Conservation (phyloP, 805 yeast genomes). For the Cyberlindnera xishuangbannaensis region DNA sequence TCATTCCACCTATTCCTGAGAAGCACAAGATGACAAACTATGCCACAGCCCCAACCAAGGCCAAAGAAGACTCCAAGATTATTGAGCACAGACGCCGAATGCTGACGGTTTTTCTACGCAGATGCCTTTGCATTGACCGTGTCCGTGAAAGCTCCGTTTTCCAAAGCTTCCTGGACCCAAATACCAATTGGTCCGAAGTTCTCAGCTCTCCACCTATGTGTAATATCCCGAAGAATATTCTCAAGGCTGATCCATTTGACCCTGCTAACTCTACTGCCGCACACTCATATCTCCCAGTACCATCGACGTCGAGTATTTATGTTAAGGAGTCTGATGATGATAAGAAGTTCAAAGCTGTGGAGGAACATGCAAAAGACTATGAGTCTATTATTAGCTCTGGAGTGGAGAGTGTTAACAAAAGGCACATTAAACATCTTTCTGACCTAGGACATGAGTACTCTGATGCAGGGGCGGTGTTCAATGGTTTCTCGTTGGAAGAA, state of each 20-base stretch:
- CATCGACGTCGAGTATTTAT: slow-evolving; percentile 33
- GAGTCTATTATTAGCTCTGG: slow-evolving; percentile 38
- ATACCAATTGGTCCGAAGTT: slow-evolving; percentile 85
- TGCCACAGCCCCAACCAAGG: slow-evolving; percentile 37
- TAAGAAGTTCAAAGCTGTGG: slow-evolving; percentile 35
- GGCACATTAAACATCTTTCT: slow-evolving; percentile 42
- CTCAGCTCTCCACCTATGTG: slow-evolving; percentile 49
- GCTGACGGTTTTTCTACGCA: slow-evolving; percentile 72
- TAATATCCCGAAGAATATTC: slow-evolving; percentile 44
- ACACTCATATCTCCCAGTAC: slow-evolving; percentile 59
- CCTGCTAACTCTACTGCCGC: slow-evolving; percentile 52
- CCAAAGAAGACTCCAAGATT: slow-evolving; percentile 36
- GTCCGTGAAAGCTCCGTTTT: slow-evolving; percentile 61
- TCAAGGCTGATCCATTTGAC: slow-evolving; percentile 56
- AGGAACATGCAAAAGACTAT: slow-evolving; percentile 39
- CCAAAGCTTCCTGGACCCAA: slow-evolving; percentile 80
- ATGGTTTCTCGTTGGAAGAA: slow-evolving; percentile 51
- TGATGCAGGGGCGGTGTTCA: slow-evolving; percentile 66
- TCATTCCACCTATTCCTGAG: slow-evolving; percentile 93
- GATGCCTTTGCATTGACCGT: slow-evolving; percentile 57
- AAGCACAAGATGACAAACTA: slow-evolving; percentile 56
- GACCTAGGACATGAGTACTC: slow-evolving; percentile 59
- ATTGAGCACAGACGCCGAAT: slow-evolving; percentile 73
- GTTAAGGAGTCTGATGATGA: slow-evolving; percentile 30
- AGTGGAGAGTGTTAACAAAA: slow-evolving; percentile 52